These are phyloP conservation scores for Cynanchum wilfordii DNA, from an alignment of 257 asterid species.

Conservation along the genomic window DNA sequence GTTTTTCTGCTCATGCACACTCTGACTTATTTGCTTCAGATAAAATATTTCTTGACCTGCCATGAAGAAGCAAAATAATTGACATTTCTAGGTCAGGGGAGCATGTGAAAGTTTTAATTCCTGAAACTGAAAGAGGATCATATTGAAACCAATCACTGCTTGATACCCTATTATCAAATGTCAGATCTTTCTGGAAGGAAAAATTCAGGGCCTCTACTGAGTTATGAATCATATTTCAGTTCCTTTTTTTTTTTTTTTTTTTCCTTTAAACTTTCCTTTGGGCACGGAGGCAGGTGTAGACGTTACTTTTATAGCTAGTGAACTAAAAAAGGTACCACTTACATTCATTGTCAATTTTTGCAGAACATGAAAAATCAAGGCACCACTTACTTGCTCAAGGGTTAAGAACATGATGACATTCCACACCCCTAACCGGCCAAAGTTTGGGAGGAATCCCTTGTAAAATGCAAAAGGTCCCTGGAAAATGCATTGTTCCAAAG, in stretches of 20 bases:
- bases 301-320: neutral
- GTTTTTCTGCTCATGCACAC: slow-evolving; percentile 7
- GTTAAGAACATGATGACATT: slow-evolving; percentile 83
- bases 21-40: slow-evolving; percentile 21
- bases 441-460: slow-evolving; percentile 85
- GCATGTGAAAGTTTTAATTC: neutral
- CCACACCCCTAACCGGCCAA: slow-evolving; percentile 76
- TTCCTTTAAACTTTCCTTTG: neutral
- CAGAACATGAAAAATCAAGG: slow-evolving; percentile 8
- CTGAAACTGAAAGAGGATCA: neutral
- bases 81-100: neutral
- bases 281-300: neutral
- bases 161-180: neutral
- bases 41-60: slow-evolving; percentile 55
- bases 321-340: slow-evolving; percentile 23
- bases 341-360: too few relatives aligned
- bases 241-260: too few relatives aligned
- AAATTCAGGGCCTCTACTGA: neutral
- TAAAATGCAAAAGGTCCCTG: slow-evolving; percentile 84
- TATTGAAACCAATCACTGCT: neutral
- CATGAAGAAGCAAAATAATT: slow-evolving; percentile 16
- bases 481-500: slow-evolving; percentile 12
- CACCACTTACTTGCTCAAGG: slow-evolving; percentile 61
- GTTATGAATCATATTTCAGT: neutral
- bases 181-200: neutral